phyloP scores from a whole-genome alignment of 495 filamentous ascomycete species.

The Hypoxylon subgilvum region DNA sequence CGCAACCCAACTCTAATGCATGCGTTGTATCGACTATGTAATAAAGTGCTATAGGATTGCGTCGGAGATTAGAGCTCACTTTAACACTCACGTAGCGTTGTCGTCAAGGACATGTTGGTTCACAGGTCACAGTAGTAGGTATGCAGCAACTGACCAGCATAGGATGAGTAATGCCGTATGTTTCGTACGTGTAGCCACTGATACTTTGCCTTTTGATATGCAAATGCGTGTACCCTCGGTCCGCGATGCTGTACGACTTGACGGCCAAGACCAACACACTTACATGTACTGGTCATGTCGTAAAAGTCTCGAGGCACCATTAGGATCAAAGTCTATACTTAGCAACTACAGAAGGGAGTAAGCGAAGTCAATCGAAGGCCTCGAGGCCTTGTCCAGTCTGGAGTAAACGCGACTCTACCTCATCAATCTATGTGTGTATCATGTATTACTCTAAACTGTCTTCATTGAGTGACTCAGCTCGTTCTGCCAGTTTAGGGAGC shows the following conservation, averaged over 20 bases:
- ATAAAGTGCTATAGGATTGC: conserved; percentile 13
- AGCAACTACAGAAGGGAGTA: background rate
- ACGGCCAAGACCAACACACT: background rate
- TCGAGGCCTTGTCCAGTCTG: no score
- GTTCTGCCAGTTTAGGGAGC: conserved; percentile 8
- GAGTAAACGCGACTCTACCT: no score
- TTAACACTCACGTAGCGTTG: conserved; percentile 29
- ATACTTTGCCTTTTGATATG: conserved; percentile 15
- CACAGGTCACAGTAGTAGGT: background rate
- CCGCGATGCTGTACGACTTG: conserved; percentile 21
- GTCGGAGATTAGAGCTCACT: conserved; percentile 1
- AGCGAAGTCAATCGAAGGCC: background rate
- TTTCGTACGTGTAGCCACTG: conserved; percentile 12
- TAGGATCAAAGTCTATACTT: conserved; percentile 11
- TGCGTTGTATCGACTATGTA: conserved; percentile 6
- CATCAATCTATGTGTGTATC: no score
- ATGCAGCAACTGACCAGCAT: background rate
- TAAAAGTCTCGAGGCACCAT: background rate
- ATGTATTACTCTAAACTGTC: no score
- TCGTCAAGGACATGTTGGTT: conserved; percentile 21
- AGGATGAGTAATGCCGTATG: conserved; percentile 24
- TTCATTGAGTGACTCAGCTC: background rate
- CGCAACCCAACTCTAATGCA: conserved; percentile 10
- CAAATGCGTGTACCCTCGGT: conserved; percentile 22
- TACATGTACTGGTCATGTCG: no score